A percentile compares a stretch with the other conserved stretches of the same genome.
phyloP scores from a whole-genome alignment of 768 basidiomycete species.

The Tephrocybe sp. region DNA sequence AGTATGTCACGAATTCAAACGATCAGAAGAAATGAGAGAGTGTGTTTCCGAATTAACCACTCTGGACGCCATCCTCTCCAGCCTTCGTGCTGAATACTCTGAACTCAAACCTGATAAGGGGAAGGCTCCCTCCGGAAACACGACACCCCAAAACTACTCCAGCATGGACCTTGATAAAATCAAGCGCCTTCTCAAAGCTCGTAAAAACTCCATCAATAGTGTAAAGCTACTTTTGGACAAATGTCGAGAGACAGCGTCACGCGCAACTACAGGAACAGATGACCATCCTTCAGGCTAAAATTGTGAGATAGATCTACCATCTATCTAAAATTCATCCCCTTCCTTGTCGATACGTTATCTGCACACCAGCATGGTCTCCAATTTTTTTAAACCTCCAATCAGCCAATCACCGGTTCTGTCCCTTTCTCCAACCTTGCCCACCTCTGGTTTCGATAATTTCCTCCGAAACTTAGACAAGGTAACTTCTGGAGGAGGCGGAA shows the following conservation, averaged over 20 bases:
- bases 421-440: no score
- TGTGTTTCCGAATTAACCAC: conserved; percentile 50
- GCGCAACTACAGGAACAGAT: background rate
- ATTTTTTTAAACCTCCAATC: background rate
- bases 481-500: background rate
- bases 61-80: conserved; percentile 58
- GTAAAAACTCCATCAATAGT: conserved; percentile 65
- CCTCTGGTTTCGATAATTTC: no score
- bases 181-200: conserved; percentile 62
- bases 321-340: background rate
- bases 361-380: background rate
- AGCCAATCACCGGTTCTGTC: background rate
- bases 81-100: conserved; percentile 49
- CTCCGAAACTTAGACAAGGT: no score
- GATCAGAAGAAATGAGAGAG: conserved; percentile 66
- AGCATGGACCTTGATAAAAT: conserved; percentile 59
- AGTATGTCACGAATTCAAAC: conserved; percentile 67
- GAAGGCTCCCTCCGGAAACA: conserved; percentile 12
- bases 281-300: background rate
- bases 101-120: conserved; percentile 18
- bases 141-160: conserved; percentile 42
- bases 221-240: conserved; percentile 57
- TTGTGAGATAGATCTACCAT: background rate
- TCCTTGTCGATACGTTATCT: background rate
- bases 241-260: conserved; percentile 3